Conservation (phyloP, 2,329 filamentous ascomycete species). For the Ilyonectria mors-panacis region DNA sequence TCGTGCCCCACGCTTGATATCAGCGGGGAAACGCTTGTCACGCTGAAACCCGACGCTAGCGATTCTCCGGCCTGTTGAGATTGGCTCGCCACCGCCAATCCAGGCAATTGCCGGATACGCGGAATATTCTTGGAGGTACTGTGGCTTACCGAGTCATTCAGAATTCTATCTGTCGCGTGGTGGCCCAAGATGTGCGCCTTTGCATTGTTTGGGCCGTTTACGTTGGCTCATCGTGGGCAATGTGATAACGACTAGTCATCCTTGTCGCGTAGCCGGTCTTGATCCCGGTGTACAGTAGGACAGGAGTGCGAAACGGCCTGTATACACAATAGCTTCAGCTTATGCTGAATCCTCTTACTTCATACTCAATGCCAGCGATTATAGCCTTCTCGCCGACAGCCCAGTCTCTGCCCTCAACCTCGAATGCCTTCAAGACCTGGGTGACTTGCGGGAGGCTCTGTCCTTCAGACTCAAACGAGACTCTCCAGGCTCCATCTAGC, state of each 20-base stretch:
- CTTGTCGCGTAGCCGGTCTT: no score
- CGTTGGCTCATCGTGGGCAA: no score
- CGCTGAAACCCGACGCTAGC: constrained; percentile 10
- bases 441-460: background rate
- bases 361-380: background rate
- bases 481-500: background rate
- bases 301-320: background rate
- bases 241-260: no score
- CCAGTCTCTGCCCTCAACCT: background rate
- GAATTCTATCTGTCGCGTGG: background rate
- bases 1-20: background rate
- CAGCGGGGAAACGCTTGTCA: background rate
- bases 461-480: constrained; percentile 1
- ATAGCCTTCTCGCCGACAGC: background rate
- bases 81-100: background rate
- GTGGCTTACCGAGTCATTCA: background rate
- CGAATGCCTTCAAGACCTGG: background rate
- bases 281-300: no score
- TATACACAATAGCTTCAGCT: background rate
- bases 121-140: background rate
- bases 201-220: no score
- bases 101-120: background rate
- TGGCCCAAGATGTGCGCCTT: background rate
- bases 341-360: background rate
- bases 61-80: background rate